phyloP scores from a whole-genome alignment of 495 filamentous ascomycete genomes.

The Lophium mytilinum region DNA sequence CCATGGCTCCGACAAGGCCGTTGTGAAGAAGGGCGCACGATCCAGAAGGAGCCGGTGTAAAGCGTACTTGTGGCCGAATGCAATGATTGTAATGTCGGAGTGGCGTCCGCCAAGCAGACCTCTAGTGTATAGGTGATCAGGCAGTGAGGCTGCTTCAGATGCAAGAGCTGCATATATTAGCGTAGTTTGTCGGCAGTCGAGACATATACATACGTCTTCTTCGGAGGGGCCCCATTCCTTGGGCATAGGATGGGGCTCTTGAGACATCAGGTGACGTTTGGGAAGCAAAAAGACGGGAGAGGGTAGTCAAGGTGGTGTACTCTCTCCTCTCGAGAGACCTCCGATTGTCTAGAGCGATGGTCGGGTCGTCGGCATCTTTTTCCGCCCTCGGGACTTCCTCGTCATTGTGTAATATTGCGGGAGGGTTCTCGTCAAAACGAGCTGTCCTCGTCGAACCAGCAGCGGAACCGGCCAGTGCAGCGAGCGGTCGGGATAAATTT shows the following conservation, averaged over 20 bases:
- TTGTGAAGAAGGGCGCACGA: constrained; percentile 51
- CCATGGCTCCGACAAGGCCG: constrained; percentile 51
- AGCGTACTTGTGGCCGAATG: constrained; percentile 46
- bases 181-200: background rate
- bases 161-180: constrained; percentile 19
- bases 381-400: constrained; percentile 27
- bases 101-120: constrained; percentile 49
- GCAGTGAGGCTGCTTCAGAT: constrained; percentile 40
- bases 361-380: constrained; percentile 39
- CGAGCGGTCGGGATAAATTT: constrained; percentile 16
- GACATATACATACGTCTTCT: constrained; percentile 9
- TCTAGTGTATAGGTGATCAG: constrained; percentile 50
- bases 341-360: constrained; percentile 24
- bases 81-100: constrained; percentile 47
- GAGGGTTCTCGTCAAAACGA: constrained; percentile 1
- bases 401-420: background rate
- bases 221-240: constrained; percentile 15
- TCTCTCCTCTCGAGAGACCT: constrained; percentile 14
- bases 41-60: constrained; percentile 52
- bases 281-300: constrained; percentile 32
- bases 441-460: constrained; percentile 9
- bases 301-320: constrained; percentile 28
- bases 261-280: constrained; percentile 21
- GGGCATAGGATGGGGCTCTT: constrained; percentile 27
- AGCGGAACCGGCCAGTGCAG: constrained; percentile 8